Percentiles rank a stretch among this genome's conserved stretches.
phyloP scores from a whole-genome alignment of 2,329 filamentous ascomycete species.

The Juglanconis oblonga region DNA sequence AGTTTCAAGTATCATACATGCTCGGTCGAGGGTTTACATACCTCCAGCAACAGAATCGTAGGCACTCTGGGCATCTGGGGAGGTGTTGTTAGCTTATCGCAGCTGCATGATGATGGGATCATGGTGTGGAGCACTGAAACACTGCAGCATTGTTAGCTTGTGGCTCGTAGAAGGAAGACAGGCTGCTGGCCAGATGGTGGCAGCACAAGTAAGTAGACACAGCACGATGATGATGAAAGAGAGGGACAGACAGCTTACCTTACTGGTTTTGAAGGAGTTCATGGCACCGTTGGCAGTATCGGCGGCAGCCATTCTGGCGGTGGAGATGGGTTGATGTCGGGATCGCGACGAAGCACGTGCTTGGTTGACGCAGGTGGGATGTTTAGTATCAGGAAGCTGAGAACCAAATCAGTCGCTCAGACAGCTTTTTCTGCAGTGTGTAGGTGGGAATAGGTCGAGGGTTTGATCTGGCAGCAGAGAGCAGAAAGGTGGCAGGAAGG shows the following conservation, averaged over 20 bases:
- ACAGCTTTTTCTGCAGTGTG: no score
- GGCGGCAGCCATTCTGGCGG: constrained; percentile 33
- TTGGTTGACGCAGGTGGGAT: neutral
- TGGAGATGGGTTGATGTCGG: constrained; percentile 11
- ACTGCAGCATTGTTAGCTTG: constrained; percentile 34
- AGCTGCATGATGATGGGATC: constrained; percentile 18
- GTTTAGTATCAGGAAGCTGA: neutral
- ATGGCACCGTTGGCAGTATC: constrained; percentile 45
- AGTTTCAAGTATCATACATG: neutral
- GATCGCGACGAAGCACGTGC: neutral
- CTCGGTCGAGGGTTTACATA: constrained; percentile 26
- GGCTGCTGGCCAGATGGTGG: neutral
- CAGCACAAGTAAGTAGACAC: neutral
- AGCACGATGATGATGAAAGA: neutral
- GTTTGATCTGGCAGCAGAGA: neutral
- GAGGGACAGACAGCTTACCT: constrained; percentile 37
- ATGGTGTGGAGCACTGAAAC: constrained; percentile 26
- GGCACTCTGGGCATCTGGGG: constrained; percentile 46
- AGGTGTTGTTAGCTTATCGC: constrained; percentile 30
- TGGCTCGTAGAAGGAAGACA: neutral
- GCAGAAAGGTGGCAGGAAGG: neutral
- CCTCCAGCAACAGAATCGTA: constrained; percentile 47
- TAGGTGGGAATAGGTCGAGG: no score
- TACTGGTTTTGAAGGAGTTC: constrained; percentile 51
- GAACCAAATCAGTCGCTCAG: neutral